These are phyloP conservation scores for Aphanomyces cochlioides DNA, from an alignment of 352 stramenopile genomes.

Conservation along the genomic window DNA sequence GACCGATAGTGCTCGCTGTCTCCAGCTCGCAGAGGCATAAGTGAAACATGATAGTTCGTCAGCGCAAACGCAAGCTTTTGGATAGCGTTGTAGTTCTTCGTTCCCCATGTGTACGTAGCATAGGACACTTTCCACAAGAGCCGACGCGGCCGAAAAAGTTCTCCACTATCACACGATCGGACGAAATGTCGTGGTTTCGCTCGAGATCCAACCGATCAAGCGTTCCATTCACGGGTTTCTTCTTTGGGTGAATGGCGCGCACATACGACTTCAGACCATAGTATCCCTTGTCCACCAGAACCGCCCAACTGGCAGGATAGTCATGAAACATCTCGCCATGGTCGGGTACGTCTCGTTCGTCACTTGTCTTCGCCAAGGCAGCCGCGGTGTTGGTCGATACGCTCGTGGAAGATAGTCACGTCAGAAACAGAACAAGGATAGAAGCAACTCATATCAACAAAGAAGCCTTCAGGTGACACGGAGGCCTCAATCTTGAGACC, in stretches of 20 bases:
- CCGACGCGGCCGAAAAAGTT: constrained; percentile 20
- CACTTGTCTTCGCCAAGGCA: background rate
- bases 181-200: constrained; percentile 11
- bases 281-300: constrained; percentile 14
- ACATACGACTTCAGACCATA: background rate
- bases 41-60: constrained; percentile 7
- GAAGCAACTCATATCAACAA: constrained; percentile 11
- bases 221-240: background rate
- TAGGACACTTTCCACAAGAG: constrained; percentile 6
- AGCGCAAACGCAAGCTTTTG: background rate
- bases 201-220: constrained; percentile 5
- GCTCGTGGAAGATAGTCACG: constrained; percentile 5
- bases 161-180: constrained; percentile 20
- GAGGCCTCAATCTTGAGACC: constrained; percentile 3
- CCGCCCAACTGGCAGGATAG: background rate
- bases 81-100: background rate
- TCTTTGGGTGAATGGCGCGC: constrained; percentile 16
- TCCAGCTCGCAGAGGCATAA: background rate
- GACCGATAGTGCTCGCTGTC: background rate
- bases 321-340: background rate
- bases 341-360: background rate
- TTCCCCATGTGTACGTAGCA: background rate
- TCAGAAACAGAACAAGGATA: constrained; percentile 8
- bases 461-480: background rate
- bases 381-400: background rate